These are phyloP conservation scores for Ceratocystiopsis minuta DNA, from an alignment of 2,329 filamentous ascomycete genomes.

Conservation along the genomic window DNA sequence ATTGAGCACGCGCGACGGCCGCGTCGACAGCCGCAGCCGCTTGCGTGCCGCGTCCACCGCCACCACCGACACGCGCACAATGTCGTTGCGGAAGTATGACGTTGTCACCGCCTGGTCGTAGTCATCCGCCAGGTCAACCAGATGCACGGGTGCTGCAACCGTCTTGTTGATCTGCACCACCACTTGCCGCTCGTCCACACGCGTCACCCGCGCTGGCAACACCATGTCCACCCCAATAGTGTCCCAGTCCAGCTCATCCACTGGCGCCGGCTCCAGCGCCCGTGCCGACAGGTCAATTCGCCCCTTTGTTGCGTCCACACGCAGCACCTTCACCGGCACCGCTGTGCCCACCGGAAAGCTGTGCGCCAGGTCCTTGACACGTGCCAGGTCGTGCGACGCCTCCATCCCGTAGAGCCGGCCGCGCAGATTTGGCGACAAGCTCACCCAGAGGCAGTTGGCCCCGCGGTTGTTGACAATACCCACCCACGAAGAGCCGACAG, in stretches of 20 bases:
- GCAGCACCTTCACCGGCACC: conserved; percentile 59
- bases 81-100: conserved; percentile 64
- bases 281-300: conserved; percentile 72
- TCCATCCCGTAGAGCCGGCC: conserved; percentile 71
- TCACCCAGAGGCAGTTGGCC: conserved; percentile 72
- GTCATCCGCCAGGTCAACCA: conserved; percentile 74
- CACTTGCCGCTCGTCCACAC: conserved; percentile 65
- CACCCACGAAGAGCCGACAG: conserved; percentile 52
- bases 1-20: conserved; percentile 77
- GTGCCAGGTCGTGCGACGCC: conserved; percentile 68
- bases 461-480: conserved; percentile 85
- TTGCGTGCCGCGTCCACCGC: conserved; percentile 72
- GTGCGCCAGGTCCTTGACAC: conserved; percentile 53
- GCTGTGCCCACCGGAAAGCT: conserved; percentile 88
- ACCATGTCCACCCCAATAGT: conserved; percentile 64
- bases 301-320: conserved; percentile 53
- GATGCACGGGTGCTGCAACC: conserved; percentile 60
- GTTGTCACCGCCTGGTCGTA: conserved; percentile 64
- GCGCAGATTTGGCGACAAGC: conserved; percentile 70
- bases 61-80: conserved; percentile 73
- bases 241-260: conserved; percentile 43
- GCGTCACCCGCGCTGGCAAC: conserved; percentile 67
- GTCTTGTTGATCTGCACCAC: conserved; percentile 70
- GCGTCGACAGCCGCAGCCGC: conserved; percentile 59
- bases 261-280: conserved; percentile 29